These are phyloP conservation scores for Xerocomus amazonicus DNA, from an alignment of 1,284 basidiomycete genomes.

Conservation along the genomic window DNA sequence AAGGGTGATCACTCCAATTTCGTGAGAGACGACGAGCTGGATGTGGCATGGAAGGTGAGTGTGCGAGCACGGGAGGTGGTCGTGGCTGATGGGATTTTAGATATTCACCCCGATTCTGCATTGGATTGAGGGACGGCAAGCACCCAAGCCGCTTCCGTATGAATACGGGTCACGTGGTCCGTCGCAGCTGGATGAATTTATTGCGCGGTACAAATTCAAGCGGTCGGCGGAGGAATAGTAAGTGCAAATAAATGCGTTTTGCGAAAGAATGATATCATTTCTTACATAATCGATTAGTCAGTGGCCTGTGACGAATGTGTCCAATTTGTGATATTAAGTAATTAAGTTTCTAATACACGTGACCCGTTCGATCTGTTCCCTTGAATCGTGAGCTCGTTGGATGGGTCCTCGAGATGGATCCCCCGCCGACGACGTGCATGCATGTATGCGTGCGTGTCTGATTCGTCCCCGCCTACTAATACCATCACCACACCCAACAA, in stretches of 20 bases:
- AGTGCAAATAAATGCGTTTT: conserved; percentile 42
- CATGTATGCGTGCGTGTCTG: conserved; percentile 7
- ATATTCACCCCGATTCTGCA: conserved; percentile 94
- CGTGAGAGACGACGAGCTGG: conserved; percentile 92
- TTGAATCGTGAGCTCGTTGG: conserved; percentile 13
- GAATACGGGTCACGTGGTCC: conserved; percentile 95
- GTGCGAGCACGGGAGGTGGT: conserved; percentile 3
- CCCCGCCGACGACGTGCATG: conserved; percentile 30
- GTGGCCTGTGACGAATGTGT: conserved; percentile 27
- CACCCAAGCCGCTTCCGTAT: conserved; percentile 74
- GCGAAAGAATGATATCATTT: background rate
- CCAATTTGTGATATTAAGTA: conserved; percentile 16
- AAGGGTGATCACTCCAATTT: conserved; percentile 90
- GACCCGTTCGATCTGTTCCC: conserved; percentile 13
- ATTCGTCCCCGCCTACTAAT: conserved; percentile 13
- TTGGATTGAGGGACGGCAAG: conserved; percentile 74
- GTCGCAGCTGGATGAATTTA: conserved; percentile 74
- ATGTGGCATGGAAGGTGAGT: conserved; percentile 89
- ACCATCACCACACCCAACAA: background rate
- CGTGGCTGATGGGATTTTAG: conserved; percentile 37
- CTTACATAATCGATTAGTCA: conserved; percentile 7
- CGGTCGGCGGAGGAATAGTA: conserved; percentile 70
- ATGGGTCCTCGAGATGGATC: conserved; percentile 24
- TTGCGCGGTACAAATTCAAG: conserved; percentile 74
- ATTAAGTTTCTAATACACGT: conserved; percentile 19